Evolutionary conservation across 441 rosid species (phyloP), one percentile per base, ranked within the genome.

Genomic region (Dalechampia spathulata): DNA sequence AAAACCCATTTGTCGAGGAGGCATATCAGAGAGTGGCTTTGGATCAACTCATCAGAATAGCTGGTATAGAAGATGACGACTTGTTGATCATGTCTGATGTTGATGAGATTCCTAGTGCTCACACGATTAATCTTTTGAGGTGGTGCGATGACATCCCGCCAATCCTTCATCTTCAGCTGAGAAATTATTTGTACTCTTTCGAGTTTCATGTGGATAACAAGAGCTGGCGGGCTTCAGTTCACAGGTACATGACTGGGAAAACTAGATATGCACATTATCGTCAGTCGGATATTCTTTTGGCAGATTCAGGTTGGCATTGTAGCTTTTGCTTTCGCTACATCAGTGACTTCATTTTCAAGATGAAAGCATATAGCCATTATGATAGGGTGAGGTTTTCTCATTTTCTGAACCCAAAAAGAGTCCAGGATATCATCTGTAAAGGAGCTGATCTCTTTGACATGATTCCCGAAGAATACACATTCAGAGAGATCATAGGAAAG

Each of bases 161-260:
- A 0, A 51, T 83, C 28, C 77, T 90, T 57, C 97, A 90, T 60
- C 84, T 90, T 49, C 94, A 82, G 78, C 58, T 90, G 17, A 81
- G 53, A 71, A 87, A 90, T 58, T 90, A 83, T 66, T 52, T 90
- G 58, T 90, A 90, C 66, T 87, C 97, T 8, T 90, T 78, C 7
- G 97, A 90, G 66, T 90, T 71, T 65, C 71, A 55, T n/a, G 60
- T 77, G 0, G 96, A 90, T 51, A 68, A 66, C 76, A 78, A 90
- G 62, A 90, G 97, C 80, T 90, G 97, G 97, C 78, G 97, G 62
- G 93, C 95, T 21, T 83, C 97, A 0, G 62, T 86, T 21, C 97
- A 90, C 55, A 74, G 78, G 51, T 87, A 83, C 67, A 65, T 19
- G 67, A 57, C 63, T 2, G 78, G 85, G 32, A 77, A 78, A 48